Base-by-base conservation (phyloP, 345 rosid genomes). In the Psidium guajava region DNA sequence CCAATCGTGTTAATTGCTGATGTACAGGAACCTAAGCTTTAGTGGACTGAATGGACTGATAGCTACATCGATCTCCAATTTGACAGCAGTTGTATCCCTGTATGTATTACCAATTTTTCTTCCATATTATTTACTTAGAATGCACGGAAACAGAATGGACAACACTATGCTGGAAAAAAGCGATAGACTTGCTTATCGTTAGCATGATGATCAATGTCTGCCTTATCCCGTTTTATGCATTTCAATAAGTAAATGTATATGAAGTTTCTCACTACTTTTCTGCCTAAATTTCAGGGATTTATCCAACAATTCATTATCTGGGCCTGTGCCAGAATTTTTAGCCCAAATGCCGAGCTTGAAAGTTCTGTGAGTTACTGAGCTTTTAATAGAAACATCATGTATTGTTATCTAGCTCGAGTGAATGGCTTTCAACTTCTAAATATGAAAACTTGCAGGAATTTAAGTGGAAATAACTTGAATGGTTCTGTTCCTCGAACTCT, bases 281-380 rank as follows among this genome's bases (percentile, higher is more conserved):
- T 83, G 42, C 1, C 11, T 25, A 1, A n/a, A 82, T 3, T 84
- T 2, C 91, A 94, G 96, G 90, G 96, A 95, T 86, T 88, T 94
- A 27, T 95, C 98, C 1, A 84, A 90, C 54, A 95, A 92, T 52
- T 87, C 49, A 54, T 85, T 95, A 82, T 84, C 86, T 36, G 96
- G 96, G 81, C 24, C 83, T 1, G 73, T 95, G 25, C 96, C 98
- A 2, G 83, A 21, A 0, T 84, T 89, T 84, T 85, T 95, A 1
- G 84, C 91, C 0, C 57, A 86, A 28, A 54, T 93, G 89, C 44
- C 82, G 4, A 61, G n/a, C 56, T 86, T 95, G 82, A 91, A n/a
- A 55, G 36, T 85, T 87, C 84, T 95, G 95, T 94, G 86, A 92
- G 96, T 92, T 2, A n/a, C 42, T 16, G 24, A 51, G 28, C 42